Evolutionary conservation across 768 basidiomycete species (phyloP), one percentile per base, ranked within the genome.

Genomic region (Roridomyces roridus): DNA sequence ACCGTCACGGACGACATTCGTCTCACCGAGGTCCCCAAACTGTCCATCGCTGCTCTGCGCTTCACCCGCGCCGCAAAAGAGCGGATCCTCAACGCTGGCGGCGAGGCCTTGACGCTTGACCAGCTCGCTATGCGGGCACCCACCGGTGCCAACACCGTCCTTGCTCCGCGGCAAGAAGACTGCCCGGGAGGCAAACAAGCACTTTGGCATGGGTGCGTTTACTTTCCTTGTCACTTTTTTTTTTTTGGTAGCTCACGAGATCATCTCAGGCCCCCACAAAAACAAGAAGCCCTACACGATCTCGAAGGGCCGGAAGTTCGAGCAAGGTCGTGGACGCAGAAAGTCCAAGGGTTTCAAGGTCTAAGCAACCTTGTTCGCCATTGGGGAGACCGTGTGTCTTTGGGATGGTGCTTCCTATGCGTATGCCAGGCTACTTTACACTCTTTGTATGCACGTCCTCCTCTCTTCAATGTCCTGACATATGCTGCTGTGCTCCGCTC

Each of bases 271-370:
- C 64, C 95, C 95, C 53, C 93, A 96, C 88, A 94, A 98, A 80
- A 82, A 97, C 89, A 98, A 96, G 85, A 97, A 96, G 81, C 97
- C 97, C 44, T 91, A 94, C 81, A 92, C 95, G 43, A 82, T 80
- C 69, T 95, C 94, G 73, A 97, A 96, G 82, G 96, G 97, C 61
- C 92, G 96, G 86, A 98, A 97, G 88, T 96, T 97, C 89, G 96
- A 99, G 83, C 89, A 88, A 72, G 96, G 80, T 75, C 96, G 96
- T 87, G 96, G 96, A 83, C 92, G 96, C 85, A 87, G 96, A 91
- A 92, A 94, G 86, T 95, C 93, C 53, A 90, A 91, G 77, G 94
- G 92, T 67, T 96, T 95, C 92, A 96, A 95, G 84, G 91, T 95
- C 62, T 94, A 89, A 85, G 8, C 5, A 26, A 47, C 52, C 63